A percentile compares a stretch with the other conserved stretches of the same genome.
Conservation (phyloP, 2,329 filamentous ascomycete genomes). For the Cryphonectria carpinicola region DNA sequence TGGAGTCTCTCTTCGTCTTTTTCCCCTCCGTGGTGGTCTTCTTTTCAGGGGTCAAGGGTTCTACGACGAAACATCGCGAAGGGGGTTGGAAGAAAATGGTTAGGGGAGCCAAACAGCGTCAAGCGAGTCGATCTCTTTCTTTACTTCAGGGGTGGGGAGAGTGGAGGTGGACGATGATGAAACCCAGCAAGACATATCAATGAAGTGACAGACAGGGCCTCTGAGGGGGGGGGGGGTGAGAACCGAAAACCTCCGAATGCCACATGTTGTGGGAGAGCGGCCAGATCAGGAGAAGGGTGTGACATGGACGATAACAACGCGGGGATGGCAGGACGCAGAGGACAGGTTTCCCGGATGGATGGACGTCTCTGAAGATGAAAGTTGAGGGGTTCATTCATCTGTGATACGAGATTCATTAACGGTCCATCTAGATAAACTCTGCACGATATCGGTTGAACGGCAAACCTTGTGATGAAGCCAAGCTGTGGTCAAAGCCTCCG, state of each 20-base stretch:
- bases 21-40: neutral
- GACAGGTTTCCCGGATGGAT: neutral
- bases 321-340: neutral
- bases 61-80: neutral
- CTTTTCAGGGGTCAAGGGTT: constrained; percentile 2
- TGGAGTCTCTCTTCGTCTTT: neutral
- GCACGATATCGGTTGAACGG: neutral
- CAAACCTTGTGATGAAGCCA: neutral
- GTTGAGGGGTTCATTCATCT: neutral
- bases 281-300: neutral
- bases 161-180: neutral
- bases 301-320: neutral
- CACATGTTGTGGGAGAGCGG: neutral
- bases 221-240: neutral
- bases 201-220: neutral
- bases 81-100: neutral
- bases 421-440: neutral
- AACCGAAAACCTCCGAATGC: neutral
- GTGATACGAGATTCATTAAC: neutral
- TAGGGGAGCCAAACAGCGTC: neutral
- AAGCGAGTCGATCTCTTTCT: neutral
- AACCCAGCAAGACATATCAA: neutral
- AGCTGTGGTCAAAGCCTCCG: neutral
- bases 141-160: neutral
- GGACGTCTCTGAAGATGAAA: no score